Conservation (phyloP, 2,329 filamentous ascomycete species). For the Fragosphaeria purpurea region DNA sequence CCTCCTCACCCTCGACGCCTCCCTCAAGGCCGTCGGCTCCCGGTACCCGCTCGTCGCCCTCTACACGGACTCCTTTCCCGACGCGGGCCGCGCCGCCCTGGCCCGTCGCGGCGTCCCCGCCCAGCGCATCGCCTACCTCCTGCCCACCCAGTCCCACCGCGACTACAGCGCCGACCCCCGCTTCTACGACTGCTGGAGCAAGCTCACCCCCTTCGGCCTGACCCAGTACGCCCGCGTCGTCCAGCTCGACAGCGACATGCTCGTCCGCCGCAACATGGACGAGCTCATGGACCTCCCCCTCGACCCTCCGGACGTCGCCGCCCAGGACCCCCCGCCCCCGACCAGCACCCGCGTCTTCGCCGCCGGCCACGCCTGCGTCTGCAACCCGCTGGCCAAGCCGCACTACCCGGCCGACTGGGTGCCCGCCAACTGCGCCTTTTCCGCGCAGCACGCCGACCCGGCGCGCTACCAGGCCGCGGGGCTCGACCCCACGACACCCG, state of each 20-base stretch:
- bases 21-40: conserved; percentile 54
- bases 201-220: conserved; percentile 69
- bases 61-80: conserved; percentile 69
- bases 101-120: conserved; percentile 57
- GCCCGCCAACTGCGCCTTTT: conserved; percentile 48
- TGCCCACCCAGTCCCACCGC: conserved; percentile 50
- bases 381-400: conserved; percentile 67
- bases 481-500: conserved; percentile 26
- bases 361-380: conserved; percentile 74
- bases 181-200: conserved; percentile 87
- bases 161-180: conserved; percentile 70
- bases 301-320: conserved; percentile 14
- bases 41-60: conserved; percentile 73
- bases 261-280: conserved; percentile 77
- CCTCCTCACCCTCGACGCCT: conserved; percentile 70
- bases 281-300: conserved; percentile 78
- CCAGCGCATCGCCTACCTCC: conserved; percentile 61
- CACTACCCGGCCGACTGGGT: conserved; percentile 70
- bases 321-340: conserved; percentile 8
- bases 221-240: conserved; percentile 70
- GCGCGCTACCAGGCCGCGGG: conserved; percentile 35
- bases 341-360: conserved; percentile 61
- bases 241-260: conserved; percentile 82
- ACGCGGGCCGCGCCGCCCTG: conserved; percentile 58
- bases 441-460: conserved; percentile 28